Conservation (phyloP, 2,329 filamentous ascomycete genomes). For the Talaromyces sp. region DNA sequence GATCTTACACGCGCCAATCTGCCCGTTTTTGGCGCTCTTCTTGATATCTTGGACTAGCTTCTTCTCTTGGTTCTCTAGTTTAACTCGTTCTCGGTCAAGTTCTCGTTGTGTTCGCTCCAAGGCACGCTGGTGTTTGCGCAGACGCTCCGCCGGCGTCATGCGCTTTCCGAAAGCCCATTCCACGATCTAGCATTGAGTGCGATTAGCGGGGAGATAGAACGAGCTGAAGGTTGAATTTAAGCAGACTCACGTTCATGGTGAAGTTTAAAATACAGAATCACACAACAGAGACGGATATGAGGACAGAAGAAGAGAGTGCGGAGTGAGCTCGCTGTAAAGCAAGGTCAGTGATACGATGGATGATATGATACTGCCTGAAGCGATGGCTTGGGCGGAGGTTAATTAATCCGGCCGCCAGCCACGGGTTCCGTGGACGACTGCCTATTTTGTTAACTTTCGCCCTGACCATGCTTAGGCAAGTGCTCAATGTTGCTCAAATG, state of each 20-base stretch:
- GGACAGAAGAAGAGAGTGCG: neutral
- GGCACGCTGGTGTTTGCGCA: constrained; percentile 78
- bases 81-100: constrained; percentile 88
- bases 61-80: constrained; percentile 98
- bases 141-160: constrained; percentile 78
- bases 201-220: constrained; percentile 15
- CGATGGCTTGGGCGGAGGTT: neutral
- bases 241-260: constrained; percentile 41
- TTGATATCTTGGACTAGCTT: constrained; percentile 94
- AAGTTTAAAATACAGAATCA: neutral
- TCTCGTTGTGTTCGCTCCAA: constrained; percentile 97
- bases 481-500: too few relatives aligned
- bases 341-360: neutral
- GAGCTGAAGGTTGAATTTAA: neutral
- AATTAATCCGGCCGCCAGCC: constrained; percentile 8
- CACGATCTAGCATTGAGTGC: constrained; percentile 64
- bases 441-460: neutral
- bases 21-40: constrained; percentile 95
- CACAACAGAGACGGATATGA: neutral
- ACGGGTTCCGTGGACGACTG: neutral
- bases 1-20: constrained; percentile 98
- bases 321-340: neutral
- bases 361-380: constrained; percentile 7
- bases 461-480: neutral
- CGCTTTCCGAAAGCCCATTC: constrained; percentile 99